Evolutionary conservation across 306 rosid species (phyloP).

Genomic region (Quercus suber): DNA sequence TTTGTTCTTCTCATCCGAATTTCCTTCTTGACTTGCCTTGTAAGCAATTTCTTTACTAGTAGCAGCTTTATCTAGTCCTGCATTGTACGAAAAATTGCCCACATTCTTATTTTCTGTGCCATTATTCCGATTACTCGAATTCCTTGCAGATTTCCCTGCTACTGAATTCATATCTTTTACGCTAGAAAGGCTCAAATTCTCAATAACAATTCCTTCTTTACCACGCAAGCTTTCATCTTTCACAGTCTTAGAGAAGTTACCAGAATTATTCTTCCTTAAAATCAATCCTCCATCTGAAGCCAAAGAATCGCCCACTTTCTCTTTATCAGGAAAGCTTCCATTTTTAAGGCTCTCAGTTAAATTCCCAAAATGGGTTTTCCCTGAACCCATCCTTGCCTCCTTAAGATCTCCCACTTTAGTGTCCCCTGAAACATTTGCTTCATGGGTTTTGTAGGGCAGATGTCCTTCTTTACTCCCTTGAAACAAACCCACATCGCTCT

Average conservation of each 20-base stretch:
- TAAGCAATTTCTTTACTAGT: background rate
- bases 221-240: slow-evolving; percentile 26
- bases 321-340: slow-evolving; percentile 28
- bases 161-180: slow-evolving; percentile 4
- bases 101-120: slow-evolving; percentile 9
- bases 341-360: slow-evolving; percentile 15
- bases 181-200: slow-evolving; percentile 18
- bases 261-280: background rate
- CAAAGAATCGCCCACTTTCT: background rate
- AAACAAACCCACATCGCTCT: background rate
- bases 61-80: background rate
- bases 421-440: slow-evolving; percentile 21
- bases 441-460: slow-evolving; percentile 2
- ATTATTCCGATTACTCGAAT: slow-evolving; percentile 17
- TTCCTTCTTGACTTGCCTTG: slow-evolving; percentile 2
- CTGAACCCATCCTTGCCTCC: slow-evolving; percentile 9
- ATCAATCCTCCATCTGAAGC: background rate
- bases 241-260: slow-evolving; percentile 13
- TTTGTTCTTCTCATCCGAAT: slow-evolving; percentile 19
- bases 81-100: slow-evolving; percentile 15
- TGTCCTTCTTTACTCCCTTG: slow-evolving; percentile 6
- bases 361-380: slow-evolving; percentile 25
- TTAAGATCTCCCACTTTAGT: background rate
- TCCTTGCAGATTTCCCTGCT: slow-evolving; percentile 6
- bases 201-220: slow-evolving; percentile 19